These are phyloP conservation scores for Sorghum bicolor DNA, from an alignment of 176 grass and related monocot species.

Conservation along the genomic window Sorghum_bicolor_NCBIv3 NC_012873.2:54846501-54847000, in stretches of 20 bases:
- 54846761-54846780: background rate
- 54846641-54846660: conserved; percentile 73
- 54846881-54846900: conserved; percentile 77
- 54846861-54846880: conserved; percentile 84
- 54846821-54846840: conserved; percentile 78
- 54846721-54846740: background rate
- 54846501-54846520: conserved; percentile 80
- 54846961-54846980: conserved; percentile 94
- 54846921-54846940: conserved; percentile 75
- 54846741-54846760: background rate
- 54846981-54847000: conserved; percentile 80
- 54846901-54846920: conserved; percentile 65
- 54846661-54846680: conserved; percentile 49
- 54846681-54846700: conserved; percentile 83
- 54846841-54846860: conserved; percentile 78
- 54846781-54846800: background rate
- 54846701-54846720: conserved; percentile 70
- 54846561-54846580: conserved; percentile 75
- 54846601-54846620: background rate
- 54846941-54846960: conserved; percentile 76
- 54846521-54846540: conserved; percentile 44
- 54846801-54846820: conserved; percentile 70
- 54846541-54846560: conserved; percentile 64
- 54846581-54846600: background rate
- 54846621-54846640: background rate